These are phyloP conservation scores for Pseudogymnoascus sp. DNA, from an alignment of 2,329 filamentous ascomycete genomes.

Conservation along the genomic window DNA sequence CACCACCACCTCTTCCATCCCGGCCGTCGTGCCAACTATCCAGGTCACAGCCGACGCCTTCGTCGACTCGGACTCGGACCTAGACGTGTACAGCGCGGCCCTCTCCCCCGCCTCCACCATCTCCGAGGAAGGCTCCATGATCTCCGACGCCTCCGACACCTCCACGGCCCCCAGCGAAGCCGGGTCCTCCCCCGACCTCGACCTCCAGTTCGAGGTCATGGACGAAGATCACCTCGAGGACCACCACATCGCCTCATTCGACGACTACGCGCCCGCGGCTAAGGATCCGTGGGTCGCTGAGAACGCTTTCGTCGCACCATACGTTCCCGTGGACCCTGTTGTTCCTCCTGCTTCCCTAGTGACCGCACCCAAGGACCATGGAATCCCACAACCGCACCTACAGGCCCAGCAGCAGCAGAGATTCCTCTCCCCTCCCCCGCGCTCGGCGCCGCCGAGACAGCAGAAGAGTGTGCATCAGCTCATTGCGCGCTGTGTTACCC, in stretches of 20 bases:
- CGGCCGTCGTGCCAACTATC: constrained; percentile 15
- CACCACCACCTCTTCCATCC: constrained; percentile 11
- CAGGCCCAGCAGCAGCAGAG: background rate
- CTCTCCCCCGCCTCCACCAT: constrained; percentile 41
- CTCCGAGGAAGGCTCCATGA: constrained; percentile 48
- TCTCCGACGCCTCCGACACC: constrained; percentile 30
- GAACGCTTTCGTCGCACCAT: constrained; percentile 12
- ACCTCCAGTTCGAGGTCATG: constrained; percentile 12
- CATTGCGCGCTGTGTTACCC: background rate
- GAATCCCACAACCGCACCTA: background rate
- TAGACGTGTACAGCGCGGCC: constrained; percentile 36
- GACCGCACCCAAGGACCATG: background rate
- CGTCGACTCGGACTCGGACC: constrained; percentile 26
- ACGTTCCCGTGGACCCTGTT: constrained; percentile 13
- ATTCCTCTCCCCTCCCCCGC: background rate
- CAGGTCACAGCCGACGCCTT: constrained; percentile 8
- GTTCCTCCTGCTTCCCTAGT: constrained; percentile 14
- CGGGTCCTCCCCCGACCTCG: constrained; percentile 16
- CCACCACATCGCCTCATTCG: background rate
- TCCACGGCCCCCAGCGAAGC: constrained; percentile 20
- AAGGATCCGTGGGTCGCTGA: constrained; percentile 7
- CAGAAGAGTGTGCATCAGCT: background rate
- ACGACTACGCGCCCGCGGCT: constrained; percentile 8
- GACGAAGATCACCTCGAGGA: background rate
- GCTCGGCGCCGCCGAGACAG: background rate